These are phyloP conservation scores for Candida anutae DNA, from an alignment of 1,139 yeast species.

Conservation along the genomic window DNA sequence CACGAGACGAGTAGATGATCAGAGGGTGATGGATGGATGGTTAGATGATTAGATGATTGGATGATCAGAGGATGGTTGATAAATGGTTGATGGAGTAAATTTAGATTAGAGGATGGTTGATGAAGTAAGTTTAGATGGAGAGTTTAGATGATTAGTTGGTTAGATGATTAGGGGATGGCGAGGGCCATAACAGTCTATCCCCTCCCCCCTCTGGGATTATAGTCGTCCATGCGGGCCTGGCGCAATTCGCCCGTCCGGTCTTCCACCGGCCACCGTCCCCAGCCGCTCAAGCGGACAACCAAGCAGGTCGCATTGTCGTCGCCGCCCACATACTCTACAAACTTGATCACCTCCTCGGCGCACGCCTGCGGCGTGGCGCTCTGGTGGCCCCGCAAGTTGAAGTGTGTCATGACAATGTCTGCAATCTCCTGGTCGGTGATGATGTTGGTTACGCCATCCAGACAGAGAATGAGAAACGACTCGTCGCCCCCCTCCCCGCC, in stretches of 20 bases:
- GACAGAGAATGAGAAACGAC: slow-evolving; percentile 64
- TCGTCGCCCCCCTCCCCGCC: slow-evolving; percentile 72
- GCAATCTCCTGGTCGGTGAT: slow-evolving; percentile 87
- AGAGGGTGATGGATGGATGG: too few species aligned
- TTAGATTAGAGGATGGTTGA: too few species aligned
- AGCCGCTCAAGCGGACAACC: slow-evolving; percentile 72
- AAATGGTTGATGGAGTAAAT: too few species aligned
- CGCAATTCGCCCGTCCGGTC: slow-evolving; percentile 81
- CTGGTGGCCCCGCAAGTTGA: slow-evolving; percentile 56
- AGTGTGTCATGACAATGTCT: slow-evolving; percentile 71
- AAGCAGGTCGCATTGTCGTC: slow-evolving; percentile 92
- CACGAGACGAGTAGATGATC: too few species aligned
- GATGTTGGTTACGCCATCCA: slow-evolving; percentile 81
- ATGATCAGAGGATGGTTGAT: neutral
- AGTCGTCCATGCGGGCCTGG: slow-evolving; percentile 60
- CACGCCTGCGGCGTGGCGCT: slow-evolving; percentile 80
- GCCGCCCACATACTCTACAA: slow-evolving; percentile 82
- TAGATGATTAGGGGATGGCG: neutral
- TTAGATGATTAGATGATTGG: too few species aligned
- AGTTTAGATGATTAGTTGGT: too few species aligned
- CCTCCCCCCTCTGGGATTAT: slow-evolving; percentile 28
- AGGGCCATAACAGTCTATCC: neutral
- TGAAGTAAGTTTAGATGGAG: too few species aligned
- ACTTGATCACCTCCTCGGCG: slow-evolving; percentile 77
- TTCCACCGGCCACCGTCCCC: slow-evolving; percentile 86